These are phyloP conservation scores for Claviceps quebecensis DNA, from an alignment of 2,329 filamentous ascomycete genomes.

Conservation along the genomic window DNA sequence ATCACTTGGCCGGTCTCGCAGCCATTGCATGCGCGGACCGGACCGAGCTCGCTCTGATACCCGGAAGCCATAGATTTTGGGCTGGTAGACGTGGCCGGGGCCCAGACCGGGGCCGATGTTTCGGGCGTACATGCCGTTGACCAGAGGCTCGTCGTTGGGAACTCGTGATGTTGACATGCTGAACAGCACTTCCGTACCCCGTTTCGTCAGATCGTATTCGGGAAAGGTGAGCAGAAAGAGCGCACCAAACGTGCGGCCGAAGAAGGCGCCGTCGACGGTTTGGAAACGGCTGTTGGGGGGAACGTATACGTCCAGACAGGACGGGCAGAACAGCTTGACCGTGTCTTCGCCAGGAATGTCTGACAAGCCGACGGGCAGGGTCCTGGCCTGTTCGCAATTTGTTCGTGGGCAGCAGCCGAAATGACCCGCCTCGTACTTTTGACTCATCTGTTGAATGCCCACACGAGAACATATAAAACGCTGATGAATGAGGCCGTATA, in stretches of 20 bases:
- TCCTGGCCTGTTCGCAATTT: slow-evolving; percentile 78
- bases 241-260: slow-evolving; percentile 91
- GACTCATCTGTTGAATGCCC: slow-evolving; percentile 97
- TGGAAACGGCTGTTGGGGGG: slow-evolving; percentile 96
- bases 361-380: slow-evolving; percentile 82
- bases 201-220: slow-evolving; percentile 75
- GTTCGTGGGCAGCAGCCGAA: slow-evolving; percentile 94
- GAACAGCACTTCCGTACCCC: slow-evolving; percentile 45
- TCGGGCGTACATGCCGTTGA: slow-evolving; percentile 76
- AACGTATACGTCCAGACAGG: slow-evolving; percentile 92
- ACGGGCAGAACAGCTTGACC: slow-evolving; percentile 95
- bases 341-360: slow-evolving; percentile 95
- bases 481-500: slow-evolving; percentile 96
- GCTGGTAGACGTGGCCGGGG: slow-evolving; percentile 73
- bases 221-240: slow-evolving; percentile 98
- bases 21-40: slow-evolving; percentile 93
- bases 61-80: slow-evolving; percentile 90
- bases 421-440: slow-evolving; percentile 95
- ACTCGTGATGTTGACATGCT: slow-evolving; percentile 18
- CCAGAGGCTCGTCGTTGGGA: slow-evolving; percentile 33
- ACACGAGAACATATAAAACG: slow-evolving; percentile 93
- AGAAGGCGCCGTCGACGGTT: slow-evolving; percentile 94
- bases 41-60: slow-evolving; percentile 82
- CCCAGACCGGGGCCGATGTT: slow-evolving; percentile 87
- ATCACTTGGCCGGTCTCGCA: slow-evolving; percentile 69